These are phyloP conservation scores for Leccinum ponderosum DNA, from an alignment of 1,284 basidiomycete genomes.

Conservation along the genomic window DNA sequence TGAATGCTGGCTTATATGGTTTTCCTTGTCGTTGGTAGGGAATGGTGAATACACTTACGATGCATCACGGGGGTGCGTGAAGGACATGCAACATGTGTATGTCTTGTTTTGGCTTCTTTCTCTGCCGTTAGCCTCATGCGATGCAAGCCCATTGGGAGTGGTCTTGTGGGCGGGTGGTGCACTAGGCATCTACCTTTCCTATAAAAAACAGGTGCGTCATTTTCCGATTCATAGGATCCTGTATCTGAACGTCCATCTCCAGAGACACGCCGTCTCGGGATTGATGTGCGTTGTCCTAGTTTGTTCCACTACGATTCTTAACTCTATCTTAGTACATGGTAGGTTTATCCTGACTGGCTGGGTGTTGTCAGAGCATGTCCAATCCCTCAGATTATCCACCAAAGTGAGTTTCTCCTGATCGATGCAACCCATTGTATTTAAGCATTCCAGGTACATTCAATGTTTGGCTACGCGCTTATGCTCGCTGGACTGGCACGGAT, in stretches of 20 bases:
- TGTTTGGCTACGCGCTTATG: conserved; percentile 88
- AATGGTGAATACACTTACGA: conserved; percentile 90
- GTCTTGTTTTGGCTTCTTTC: conserved; percentile 23
- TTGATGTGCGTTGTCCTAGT: conserved; percentile 62
- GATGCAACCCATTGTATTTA: conserved; percentile 4
- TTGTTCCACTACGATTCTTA: neutral
- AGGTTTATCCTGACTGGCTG: conserved; percentile 91
- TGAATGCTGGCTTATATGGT: neutral
- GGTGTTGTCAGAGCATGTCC: conserved; percentile 92
- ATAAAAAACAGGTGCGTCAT: conserved; percentile 67
- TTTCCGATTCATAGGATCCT: neutral
- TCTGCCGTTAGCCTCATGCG: neutral
- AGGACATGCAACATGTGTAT: conserved; percentile 94
- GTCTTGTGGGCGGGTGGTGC: conserved; percentile 90
- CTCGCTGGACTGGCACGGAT: conserved; percentile 82
- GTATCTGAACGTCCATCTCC: neutral
- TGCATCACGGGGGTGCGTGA: conserved; percentile 79
- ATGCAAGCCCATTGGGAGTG: conserved; percentile 41
- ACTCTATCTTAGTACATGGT: neutral
- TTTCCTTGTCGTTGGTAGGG: conserved; percentile 18
- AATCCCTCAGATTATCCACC: conserved; percentile 82
- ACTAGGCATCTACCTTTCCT: conserved; percentile 83
- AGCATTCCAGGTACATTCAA: conserved; percentile 66
- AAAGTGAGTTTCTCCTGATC: conserved; percentile 46
- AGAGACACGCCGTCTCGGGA: conserved; percentile 79